A percentile compares a stretch with the other conserved stretches of the same genome.
These are phyloP conservation scores for Flagelloscypha sp. DNA, from an alignment of 768 basidiomycete species.

Conservation along the genomic window DNA sequence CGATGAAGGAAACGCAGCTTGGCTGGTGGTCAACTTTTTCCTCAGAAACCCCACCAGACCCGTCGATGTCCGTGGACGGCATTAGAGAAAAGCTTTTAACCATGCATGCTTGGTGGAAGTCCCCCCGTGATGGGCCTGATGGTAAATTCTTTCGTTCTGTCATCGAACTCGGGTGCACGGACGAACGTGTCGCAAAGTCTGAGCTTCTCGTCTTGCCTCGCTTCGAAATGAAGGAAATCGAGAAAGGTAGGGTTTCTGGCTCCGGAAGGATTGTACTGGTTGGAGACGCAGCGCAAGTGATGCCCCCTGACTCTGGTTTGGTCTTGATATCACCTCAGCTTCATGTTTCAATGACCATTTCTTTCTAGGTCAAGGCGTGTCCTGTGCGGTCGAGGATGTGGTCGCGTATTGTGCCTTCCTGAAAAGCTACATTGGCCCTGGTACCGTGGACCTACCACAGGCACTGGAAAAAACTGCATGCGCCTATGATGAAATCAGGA, in stretches of 20 bases:
- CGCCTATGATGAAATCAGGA: constrained; percentile 26
- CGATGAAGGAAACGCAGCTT: constrained; percentile 11
- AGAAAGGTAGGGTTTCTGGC: too few relatives aligned
- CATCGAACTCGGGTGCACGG: constrained; percentile 21
- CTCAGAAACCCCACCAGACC: constrained; percentile 17
- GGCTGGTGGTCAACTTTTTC: constrained; percentile 36
- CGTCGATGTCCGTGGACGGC: too few relatives aligned
- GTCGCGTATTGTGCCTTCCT: constrained; percentile 27
- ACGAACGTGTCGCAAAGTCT: too few relatives aligned
- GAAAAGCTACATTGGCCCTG: constrained; percentile 20
- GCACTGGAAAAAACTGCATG: constrained; percentile 16
- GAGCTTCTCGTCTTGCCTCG: too few relatives aligned
- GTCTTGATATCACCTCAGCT: too few relatives aligned
- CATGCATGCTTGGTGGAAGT: constrained; percentile 26
- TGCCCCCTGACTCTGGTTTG: constrained; percentile 35
- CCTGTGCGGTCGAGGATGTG: constrained; percentile 33
- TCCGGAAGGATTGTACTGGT: constrained; percentile 28
- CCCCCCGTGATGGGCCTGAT: constrained; percentile 22
- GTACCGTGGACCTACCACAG: too few relatives aligned
- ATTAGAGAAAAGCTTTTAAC: constrained; percentile 23
- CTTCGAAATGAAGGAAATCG: too few relatives aligned
- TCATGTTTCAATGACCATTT: too few relatives aligned
- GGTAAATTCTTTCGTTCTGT: constrained; percentile 9
- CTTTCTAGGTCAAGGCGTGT: constrained; percentile 35
- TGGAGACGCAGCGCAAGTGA: constrained; percentile 36